phyloP scores from a whole-genome alignment of 2,329 filamentous ascomycete genomes.

The Zopfia rhizophila region DNA sequence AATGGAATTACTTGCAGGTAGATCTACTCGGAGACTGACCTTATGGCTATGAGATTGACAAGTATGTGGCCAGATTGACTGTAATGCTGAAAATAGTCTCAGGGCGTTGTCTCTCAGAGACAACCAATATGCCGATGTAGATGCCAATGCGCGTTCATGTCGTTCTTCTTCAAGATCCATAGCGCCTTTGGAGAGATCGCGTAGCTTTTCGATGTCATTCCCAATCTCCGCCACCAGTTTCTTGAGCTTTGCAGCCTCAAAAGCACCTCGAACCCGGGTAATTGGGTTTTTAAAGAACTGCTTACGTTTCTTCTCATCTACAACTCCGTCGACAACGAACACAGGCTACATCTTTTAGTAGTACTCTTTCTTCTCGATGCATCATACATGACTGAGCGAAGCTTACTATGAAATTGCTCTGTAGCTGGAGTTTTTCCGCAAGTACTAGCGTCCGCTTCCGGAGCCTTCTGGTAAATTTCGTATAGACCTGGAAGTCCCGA shows the following conservation, averaged over 20 bases:
- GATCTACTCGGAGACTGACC: constrained; percentile 7
- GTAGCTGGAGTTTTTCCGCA: constrained; percentile 6
- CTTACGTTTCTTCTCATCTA: constrained; percentile 9
- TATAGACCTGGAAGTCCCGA: constrained; percentile 6
- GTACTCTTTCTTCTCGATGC: too few species aligned
- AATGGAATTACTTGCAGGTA: neutral
- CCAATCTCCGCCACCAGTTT: constrained; percentile 12
- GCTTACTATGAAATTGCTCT: constrained; percentile 8
- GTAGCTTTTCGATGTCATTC: constrained; percentile 9
- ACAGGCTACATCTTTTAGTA: neutral
- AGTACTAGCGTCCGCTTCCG: constrained; percentile 7
- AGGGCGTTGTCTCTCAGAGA: constrained; percentile 6
- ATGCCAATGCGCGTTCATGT: neutral
- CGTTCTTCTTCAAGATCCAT: constrained; percentile 7
- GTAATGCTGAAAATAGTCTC: constrained; percentile 6
- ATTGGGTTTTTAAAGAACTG: constrained; percentile 12
- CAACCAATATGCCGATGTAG: constrained; percentile 8
- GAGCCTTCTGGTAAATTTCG: constrained; percentile 2
- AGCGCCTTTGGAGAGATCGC: constrained; percentile 8
- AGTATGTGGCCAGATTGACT: constrained; percentile 6
- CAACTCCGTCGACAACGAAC: constrained; percentile 7
- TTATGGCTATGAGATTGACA: constrained; percentile 9
- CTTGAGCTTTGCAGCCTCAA: constrained; percentile 7
- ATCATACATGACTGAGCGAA: too few species aligned
- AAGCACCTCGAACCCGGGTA: constrained; percentile 7